These are phyloP conservation scores for Epichloe aotearoae DNA, from an alignment of 2,329 filamentous ascomycete species.

Conservation along the genomic window DNA sequence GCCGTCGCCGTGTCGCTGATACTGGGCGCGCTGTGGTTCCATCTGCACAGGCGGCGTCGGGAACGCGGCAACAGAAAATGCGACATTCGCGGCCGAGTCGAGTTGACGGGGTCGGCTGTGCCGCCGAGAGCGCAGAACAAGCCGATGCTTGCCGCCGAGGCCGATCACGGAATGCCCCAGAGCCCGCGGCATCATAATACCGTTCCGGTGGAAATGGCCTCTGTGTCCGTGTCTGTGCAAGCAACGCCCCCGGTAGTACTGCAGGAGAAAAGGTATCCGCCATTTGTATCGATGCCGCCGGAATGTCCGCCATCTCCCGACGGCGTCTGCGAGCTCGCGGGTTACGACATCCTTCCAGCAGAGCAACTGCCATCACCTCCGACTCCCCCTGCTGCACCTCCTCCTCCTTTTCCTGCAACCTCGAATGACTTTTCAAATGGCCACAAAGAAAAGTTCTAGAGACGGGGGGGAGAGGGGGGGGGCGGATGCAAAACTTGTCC, in stretches of 20 bases:
- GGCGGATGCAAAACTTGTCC: not conserved
- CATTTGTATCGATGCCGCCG: not conserved
- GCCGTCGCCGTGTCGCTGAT: conserved; percentile 33
- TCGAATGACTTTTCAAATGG: not conserved
- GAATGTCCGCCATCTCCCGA: conserved; percentile 7
- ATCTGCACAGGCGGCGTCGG: conserved; percentile 19
- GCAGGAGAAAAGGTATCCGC: not conserved
- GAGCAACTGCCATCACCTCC: not conserved
- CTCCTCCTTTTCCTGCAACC: not conserved
- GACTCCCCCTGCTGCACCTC: not conserved
- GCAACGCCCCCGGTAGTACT: not conserved
- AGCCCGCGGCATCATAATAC: conserved; percentile 6
- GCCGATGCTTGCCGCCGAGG: not conserved
- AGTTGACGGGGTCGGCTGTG: not conserved
- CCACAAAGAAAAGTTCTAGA: not conserved
- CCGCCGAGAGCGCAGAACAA: not conserved
- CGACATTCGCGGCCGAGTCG: not conserved
- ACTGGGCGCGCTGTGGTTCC: conserved; percentile 33
- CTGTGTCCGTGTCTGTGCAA: conserved; percentile 20
- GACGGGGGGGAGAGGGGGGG: not conserved
- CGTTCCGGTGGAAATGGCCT: conserved; percentile 41
- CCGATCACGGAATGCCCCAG: not conserved
- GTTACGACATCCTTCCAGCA: conserved; percentile 14
- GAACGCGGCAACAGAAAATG: not conserved
- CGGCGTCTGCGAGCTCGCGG: conserved; percentile 32